Base-by-base conservation (phyloP, 2,329 filamentous ascomycete species). In the Mycosphaerelloides madeirae region DNA sequence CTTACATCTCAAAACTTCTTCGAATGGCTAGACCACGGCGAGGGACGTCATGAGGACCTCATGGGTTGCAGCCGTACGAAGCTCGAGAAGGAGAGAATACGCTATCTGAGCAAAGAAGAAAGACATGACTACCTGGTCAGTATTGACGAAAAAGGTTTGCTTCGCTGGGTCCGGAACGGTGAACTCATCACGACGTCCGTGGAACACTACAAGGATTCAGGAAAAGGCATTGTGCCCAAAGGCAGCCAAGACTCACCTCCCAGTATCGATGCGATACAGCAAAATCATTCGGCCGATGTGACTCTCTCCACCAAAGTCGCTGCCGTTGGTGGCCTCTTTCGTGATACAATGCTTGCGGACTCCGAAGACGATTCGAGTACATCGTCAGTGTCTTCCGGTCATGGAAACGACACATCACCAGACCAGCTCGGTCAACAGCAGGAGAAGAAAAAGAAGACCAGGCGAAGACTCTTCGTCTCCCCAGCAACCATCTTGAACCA, bases 121-220 rank as follows among this genome's bases (percentile, higher is more conserved):
- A 76, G 90, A 3, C 74, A 84, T 62, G 76, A 86, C 54, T 95
- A 95, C 61, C 72, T 94, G 8, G 88, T 91, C 20, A 78, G 76
- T 32, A 78, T 95, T 3, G 87, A 94, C 57, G 61, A 69, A 0
- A 74, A 86, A 18, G 90, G 90, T 1, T 75, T 81, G 7, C 70
- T 95, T 7, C 81, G 85, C 48, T 95, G 89, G 89, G 86, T 83
- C 1, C 93, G 91, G 68, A 93, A 91, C 57, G 82, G 83, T 2
- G 73, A 80, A 43, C 75, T 81, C 9, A 86, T 95, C 55, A 85
- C 85, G 61, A 95, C 89, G 0, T 83, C 81, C 2, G 77, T 77
- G 46, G 70, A 80, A 9, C 69, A 80, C 9, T 95, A 78, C 68
- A 87, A 81, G 61, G 89, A 95, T 65, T 89, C 84, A 47, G 74